A percentile compares a stretch with the other conserved stretches of the same genome.
Evolutionary conservation across 805 yeast species (phyloP).

Genomic region (Pichia scutulata): DNA sequence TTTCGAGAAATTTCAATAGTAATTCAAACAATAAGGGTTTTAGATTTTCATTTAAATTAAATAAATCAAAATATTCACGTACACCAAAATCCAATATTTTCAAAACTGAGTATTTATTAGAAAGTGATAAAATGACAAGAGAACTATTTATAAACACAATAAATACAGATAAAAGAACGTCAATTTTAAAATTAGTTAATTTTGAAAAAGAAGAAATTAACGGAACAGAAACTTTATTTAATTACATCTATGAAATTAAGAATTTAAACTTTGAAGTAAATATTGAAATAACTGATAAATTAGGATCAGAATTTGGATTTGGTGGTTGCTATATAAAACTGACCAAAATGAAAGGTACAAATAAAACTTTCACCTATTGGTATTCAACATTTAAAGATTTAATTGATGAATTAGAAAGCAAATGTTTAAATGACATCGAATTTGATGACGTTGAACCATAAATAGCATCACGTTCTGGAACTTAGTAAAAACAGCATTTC

Average conservation of each 20-base stretch:
- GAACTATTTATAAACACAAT: conserved; percentile 2
- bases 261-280: conserved; percentile 10
- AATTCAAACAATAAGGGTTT: background rate
- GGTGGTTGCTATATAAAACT: conserved; percentile 26
- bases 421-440: background rate
- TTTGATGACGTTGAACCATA: background rate
- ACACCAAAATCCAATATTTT: background rate
- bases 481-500: no score
- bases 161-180: background rate
- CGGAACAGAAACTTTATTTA: background rate
- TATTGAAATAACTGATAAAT: conserved; percentile 20
- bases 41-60: conserved; percentile 3
- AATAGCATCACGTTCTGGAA: background rate
- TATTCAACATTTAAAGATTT: conserved; percentile 11
- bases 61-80: conserved; percentile 1
- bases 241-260: conserved; percentile 9
- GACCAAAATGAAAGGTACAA: conserved; percentile 16
- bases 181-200: background rate
- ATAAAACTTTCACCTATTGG: conserved; percentile 15
- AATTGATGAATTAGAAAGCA: conserved; percentile 3
- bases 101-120: conserved; percentile 8
- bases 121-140: conserved; percentile 9
- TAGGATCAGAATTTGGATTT: conserved; percentile 27
- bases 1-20: background rate
- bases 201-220: background rate